A percentile compares a stretch with the other conserved stretches of the same genome.
Conservation (phyloP, 805 yeast species). For the Kregervanrija fluxuum region DNA sequence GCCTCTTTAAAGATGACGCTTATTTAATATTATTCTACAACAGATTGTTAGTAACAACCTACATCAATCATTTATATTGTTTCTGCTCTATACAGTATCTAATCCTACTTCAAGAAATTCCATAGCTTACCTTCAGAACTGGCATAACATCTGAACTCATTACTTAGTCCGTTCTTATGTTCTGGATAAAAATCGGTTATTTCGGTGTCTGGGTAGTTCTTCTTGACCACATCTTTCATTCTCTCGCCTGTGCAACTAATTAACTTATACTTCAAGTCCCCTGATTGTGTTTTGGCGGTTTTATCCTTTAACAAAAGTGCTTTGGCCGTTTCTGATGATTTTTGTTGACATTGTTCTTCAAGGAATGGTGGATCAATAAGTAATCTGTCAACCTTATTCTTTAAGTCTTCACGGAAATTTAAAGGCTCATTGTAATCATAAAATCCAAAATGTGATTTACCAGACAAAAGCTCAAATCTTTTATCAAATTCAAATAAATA, state of each 20-base stretch:
- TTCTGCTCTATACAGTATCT: too few relatives aligned
- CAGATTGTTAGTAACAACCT: too few relatives aligned
- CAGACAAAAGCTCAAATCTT: constrained; percentile 69
- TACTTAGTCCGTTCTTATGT: constrained; percentile 79
- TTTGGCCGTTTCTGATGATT: constrained; percentile 58
- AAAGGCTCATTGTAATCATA: constrained; percentile 74
- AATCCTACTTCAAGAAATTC: constrained; percentile 33
- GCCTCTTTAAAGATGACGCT: too few relatives aligned
- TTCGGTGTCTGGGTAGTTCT: constrained; percentile 55
- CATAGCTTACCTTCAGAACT: constrained; percentile 63
- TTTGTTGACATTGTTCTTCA: constrained; percentile 73
- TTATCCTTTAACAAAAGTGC: constrained; percentile 41
- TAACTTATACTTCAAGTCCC: constrained; percentile 39
- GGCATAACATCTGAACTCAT: constrained; percentile 84
- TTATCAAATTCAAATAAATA: constrained; percentile 74
- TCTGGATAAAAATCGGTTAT: constrained; percentile 69
- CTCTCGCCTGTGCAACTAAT: constrained; percentile 88
- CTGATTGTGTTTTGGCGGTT: constrained; percentile 30
- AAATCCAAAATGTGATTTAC: constrained; percentile 53
- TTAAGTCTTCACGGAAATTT: constrained; percentile 47
- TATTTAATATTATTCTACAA: too few relatives aligned
- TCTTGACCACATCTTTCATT: constrained; percentile 57
- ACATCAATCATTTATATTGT: too few relatives aligned
- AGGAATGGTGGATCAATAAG: constrained; percentile 86
- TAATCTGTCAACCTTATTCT: constrained; percentile 60